phyloP scores from a whole-genome alignment of 2,329 filamentous ascomycete species.

The Fusarium sublunatum region DNA sequence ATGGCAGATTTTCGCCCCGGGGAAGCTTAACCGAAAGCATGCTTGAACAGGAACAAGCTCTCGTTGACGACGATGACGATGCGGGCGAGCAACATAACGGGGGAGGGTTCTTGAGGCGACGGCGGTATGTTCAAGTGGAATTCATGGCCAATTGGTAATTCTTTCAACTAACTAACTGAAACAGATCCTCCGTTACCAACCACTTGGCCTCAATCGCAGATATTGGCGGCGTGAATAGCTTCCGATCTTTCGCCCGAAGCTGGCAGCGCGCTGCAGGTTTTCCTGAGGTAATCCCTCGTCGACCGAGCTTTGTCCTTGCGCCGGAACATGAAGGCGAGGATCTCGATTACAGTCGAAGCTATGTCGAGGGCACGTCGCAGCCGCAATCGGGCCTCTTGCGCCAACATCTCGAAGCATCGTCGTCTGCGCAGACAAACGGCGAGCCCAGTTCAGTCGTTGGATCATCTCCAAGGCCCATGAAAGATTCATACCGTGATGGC shows the following conservation, averaged over 20 bases:
- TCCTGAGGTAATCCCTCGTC: slow-evolving; percentile 84
- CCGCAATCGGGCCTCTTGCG: slow-evolving; percentile 60
- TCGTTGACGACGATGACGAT: slow-evolving; percentile 56
- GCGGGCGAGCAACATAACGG: slow-evolving; percentile 48
- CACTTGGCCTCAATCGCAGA: slow-evolving; percentile 70
- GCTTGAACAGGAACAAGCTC: slow-evolving; percentile 58
- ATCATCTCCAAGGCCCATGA: slow-evolving; percentile 24
- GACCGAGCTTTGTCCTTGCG: slow-evolving; percentile 76
- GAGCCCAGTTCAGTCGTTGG: slow-evolving; percentile 41
- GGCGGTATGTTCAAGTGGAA: slow-evolving; percentile 43
- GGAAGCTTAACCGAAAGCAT: slow-evolving; percentile 58
- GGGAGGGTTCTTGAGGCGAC: slow-evolving; percentile 44
- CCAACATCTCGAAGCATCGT: slow-evolving; percentile 61
- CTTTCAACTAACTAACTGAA: slow-evolving; percentile 6
- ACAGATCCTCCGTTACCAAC: slow-evolving; percentile 69
- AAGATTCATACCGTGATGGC: slow-evolving; percentile 53
- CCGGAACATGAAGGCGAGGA: slow-evolving; percentile 58
- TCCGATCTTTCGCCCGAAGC: slow-evolving; percentile 91
- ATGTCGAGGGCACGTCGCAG: slow-evolving; percentile 52
- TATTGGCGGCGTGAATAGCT: slow-evolving; percentile 90
- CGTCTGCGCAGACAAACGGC: slow-evolving; percentile 35
- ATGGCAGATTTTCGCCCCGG: slow-evolving; percentile 56
- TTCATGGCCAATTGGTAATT: not conserved
- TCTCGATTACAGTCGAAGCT: slow-evolving; percentile 56
- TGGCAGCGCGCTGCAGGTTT: slow-evolving; percentile 93